Base-by-base conservation (phyloP, 2,329 filamentous ascomycete genomes). In the Pseudocercospora macadamiae region DNA sequence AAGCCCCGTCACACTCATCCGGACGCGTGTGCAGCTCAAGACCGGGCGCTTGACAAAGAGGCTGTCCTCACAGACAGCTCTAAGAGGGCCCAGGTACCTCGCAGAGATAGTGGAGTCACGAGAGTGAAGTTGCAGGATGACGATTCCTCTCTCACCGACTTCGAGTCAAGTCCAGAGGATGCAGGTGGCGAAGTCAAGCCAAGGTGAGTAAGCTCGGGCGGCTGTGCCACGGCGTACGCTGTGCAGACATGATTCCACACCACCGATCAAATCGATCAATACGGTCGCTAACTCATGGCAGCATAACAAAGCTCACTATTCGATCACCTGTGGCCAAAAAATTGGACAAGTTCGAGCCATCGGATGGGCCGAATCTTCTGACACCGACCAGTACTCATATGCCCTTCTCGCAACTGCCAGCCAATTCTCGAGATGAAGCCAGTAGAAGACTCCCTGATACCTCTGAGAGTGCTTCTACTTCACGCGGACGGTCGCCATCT, bases 11-110 rank as follows among this genome's bases (percentile, higher is more conserved):
- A 64, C 51, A 66, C 64, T 26, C 62, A 59, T 45, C 54, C 54
- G 47, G 64, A 66, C 45, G 56, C 56, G 16, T 61, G 53, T 53
- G 60, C 61, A 16, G 64, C 64, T 16, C 64, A 66, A 47, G 64
- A 66, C 19, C 45, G 54, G 21, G 64, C 60, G 25, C 56, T 63
- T 12, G 39, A 52, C 10, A 64, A 63, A 51, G 52, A 51, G 18
- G 36, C 54, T 23, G 55, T 60, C 26, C 60, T 64, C 23, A 47
- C 57, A 5, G 61, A 61, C 9, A 51, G 54, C 44, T 55, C 57
- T 9, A 54, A 63, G 51, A 51, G 45, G n/a, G 54, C 61, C 23
- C 60, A 62, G 12, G n/a, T 56, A 9, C 45, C 64, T n/a, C 61
- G 64, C 9, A 42, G 61, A 55, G 64, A 65, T 21, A 65, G 64